phyloP scores from a whole-genome alignment of 2,329 filamentous ascomycete genomes.

The Venturia effusa region DNA sequence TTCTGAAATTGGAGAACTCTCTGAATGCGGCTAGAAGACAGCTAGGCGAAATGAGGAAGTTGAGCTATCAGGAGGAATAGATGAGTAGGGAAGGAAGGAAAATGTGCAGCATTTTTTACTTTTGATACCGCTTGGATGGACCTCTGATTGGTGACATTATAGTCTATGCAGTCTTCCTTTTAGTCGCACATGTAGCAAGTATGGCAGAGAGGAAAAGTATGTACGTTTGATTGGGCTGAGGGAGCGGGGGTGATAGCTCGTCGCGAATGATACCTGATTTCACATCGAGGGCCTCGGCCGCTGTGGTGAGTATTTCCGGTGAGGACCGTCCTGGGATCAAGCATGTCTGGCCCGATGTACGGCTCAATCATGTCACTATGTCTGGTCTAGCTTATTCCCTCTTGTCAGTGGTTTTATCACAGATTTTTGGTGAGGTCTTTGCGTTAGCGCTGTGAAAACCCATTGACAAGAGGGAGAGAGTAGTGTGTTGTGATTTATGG shows the following conservation, averaged over 20 bases:
- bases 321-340: too few species aligned
- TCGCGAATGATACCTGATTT: not conserved
- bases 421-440: too few species aligned
- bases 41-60: slow-evolving; percentile 96
- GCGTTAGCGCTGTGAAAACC: too few species aligned
- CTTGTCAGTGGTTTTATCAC: too few species aligned
- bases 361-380: too few species aligned
- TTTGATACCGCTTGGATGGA: not conserved
- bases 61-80: slow-evolving; percentile 73
- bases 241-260: not conserved
- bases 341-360: too few species aligned
- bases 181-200: not conserved
- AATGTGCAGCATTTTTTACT: not conserved
- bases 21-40: slow-evolving; percentile 68
- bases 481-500: too few species aligned
- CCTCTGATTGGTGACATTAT: not conserved
- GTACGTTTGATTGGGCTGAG: not conserved
- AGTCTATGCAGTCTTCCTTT: not conserved
- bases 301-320: not conserved
- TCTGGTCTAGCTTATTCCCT: too few species aligned
- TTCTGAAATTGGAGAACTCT: slow-evolving; percentile 85
- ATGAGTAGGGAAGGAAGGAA: not conserved
- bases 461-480: too few species aligned
- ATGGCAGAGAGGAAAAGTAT: not conserved
- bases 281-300: not conserved